A percentile compares a stretch with the other conserved stretches of the same genome.
Conservation (phyloP, 306 rosid genomes). For the Pterocarpus macrocarpus region DNA sequence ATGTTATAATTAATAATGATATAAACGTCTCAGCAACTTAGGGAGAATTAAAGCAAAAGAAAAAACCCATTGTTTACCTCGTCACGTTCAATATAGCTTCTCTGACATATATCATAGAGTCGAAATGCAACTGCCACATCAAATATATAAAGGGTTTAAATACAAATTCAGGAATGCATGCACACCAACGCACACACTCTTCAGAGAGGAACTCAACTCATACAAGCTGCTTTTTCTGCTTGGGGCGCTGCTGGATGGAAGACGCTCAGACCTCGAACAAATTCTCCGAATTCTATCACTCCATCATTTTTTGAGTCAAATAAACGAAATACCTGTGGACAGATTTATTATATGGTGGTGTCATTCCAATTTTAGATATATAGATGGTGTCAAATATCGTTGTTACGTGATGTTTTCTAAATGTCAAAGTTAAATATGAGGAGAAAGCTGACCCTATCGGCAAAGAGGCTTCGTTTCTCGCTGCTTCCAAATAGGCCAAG, state of each 20-base stretch:
- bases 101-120: constrained; percentile 59
- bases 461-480: constrained; percentile 54
- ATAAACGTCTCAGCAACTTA: no score
- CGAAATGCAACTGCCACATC: constrained; percentile 67
- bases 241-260: constrained; percentile 70
- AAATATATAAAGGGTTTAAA: constrained; percentile 17
- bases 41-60: background rate
- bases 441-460: constrained; percentile 59
- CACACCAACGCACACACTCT: background rate
- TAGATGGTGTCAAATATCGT: no score
- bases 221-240: constrained; percentile 60
- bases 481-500: constrained; percentile 62
- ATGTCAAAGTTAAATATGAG: background rate
- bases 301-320: constrained; percentile 65
- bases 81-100: constrained; percentile 62
- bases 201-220: constrained; percentile 14
- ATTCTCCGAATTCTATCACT: constrained; percentile 66
- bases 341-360: background rate
- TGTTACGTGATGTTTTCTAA: background rate
- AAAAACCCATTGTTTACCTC: constrained; percentile 52
- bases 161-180: constrained; percentile 3
- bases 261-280: constrained; percentile 62
- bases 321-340: constrained; percentile 57
- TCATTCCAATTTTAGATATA: background rate
- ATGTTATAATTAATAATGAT: no score